Conservation (phyloP, 192 early-diverging fungal genomes). For the Umbelopsis sp. region DNA sequence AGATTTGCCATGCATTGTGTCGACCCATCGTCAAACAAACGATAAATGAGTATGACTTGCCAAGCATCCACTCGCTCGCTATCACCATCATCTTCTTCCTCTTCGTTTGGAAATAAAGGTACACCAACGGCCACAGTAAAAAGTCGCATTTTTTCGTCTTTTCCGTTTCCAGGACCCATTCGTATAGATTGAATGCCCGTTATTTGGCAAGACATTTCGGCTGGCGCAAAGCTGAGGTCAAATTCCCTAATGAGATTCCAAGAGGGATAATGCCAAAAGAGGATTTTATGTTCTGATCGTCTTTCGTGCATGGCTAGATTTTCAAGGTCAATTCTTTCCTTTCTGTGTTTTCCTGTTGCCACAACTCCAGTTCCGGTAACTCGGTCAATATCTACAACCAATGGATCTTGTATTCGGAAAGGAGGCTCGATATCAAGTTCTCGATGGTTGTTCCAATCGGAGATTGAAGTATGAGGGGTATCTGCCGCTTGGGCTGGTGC, state of each 20-base stretch:
- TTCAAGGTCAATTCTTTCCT: not conserved
- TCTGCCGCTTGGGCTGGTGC: not conserved
- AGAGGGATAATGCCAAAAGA: conserved; percentile 39
- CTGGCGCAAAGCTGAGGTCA: conserved; percentile 29
- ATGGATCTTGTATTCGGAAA: conserved; percentile 35
- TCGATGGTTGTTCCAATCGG: conserved; percentile 6
- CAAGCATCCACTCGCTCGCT: conserved; percentile 18
- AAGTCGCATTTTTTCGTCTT: conserved; percentile 17
- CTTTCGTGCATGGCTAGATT: not conserved
- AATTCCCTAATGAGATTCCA: conserved; percentile 31
- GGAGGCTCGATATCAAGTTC: conserved; percentile 19
- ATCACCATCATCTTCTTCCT: conserved; percentile 16
- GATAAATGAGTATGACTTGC: conserved; percentile 35
- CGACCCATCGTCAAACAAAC: conserved; percentile 30
- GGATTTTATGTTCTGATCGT: conserved; percentile 30
- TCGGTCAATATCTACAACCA: conserved; percentile 35
- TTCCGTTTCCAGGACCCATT: not conserved
- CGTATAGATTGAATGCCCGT: conserved; percentile 33
- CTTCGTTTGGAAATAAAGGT: conserved; percentile 5
- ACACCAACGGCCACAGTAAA: conserved; percentile 35
- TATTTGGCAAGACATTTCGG: conserved; percentile 32
- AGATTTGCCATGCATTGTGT: conserved; percentile 27
- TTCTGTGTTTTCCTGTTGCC: conserved; percentile 38
- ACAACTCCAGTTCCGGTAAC: conserved; percentile 27
- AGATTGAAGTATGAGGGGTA: conserved; percentile 6